Base-by-base conservation (phyloP, 805 yeast species). In the Lipomyces spencermartinsiae region DNA sequence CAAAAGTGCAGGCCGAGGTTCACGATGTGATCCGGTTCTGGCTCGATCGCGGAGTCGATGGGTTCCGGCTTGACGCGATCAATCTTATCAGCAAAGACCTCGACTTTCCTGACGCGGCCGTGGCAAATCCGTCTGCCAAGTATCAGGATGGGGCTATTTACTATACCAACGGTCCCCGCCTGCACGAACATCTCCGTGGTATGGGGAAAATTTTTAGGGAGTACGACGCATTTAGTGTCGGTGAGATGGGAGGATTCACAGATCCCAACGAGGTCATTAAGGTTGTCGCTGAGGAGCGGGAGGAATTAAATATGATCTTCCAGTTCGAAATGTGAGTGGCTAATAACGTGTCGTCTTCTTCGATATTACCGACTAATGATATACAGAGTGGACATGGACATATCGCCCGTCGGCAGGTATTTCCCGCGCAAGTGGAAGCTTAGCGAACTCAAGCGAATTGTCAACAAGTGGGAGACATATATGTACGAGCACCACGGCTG, bases 51-150 rank as follows among this genome's bases (percentile, higher is more conserved):
- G 89, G 89, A 43, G 81, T 84, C 37, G 87, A 85, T 74, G 89
- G 89, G 2, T 86, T 86, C 79, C 80, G 89, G 78, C 84, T 86
- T 66, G 89, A 86, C 74, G 82, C 84, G 34, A 86, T 87, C 37
- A 83, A 85, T 29, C 76, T 84, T 77, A 84, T 84, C 78, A 83
- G 87, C 49, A 86, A 86, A 77, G 81, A 75, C 25, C 83, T 77
- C 66, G 75, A 78, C 0, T 82, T 80, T 68, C 82, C 80, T 43
- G 88, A 86, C 71, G 86, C 86, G 0, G 87, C 87, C 46, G 76
- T 84, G 55, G 75, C 77, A 19, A 79, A 78, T 76, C 67, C 67
- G 8, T 83, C 84, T 29, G 81, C 77, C 62, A 65, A 72, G 35
- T 80, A 80, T 59, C 81, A 73, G 73, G 87, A 85, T 77, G 81